These are phyloP conservation scores for Stropharia rugosoannulata DNA, from an alignment of 768 basidiomycete genomes.

Conservation along the genomic window DNA sequence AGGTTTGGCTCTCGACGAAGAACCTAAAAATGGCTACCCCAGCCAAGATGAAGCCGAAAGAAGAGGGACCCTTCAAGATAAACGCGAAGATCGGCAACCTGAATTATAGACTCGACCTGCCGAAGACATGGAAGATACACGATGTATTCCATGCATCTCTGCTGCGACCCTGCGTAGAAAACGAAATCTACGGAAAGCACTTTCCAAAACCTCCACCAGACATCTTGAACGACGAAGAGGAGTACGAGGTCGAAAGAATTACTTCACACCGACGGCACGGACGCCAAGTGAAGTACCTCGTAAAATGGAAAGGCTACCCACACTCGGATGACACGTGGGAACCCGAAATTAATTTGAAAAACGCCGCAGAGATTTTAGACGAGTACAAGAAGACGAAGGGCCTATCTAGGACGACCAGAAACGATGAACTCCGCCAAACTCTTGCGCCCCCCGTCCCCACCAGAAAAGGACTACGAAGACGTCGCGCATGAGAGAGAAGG, in stretches of 20 bases:
- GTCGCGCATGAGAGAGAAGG: too few species aligned
- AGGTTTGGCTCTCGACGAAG: conserved; percentile 25
- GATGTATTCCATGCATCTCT: conserved; percentile 16
- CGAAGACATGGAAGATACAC: conserved; percentile 11
- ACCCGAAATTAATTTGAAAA: neutral
- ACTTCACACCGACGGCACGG: too few species aligned
- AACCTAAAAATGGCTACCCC: conserved; percentile 12
- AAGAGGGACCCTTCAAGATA: conserved; percentile 18
- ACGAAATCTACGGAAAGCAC: conserved; percentile 9
- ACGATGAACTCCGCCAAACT: too few species aligned
- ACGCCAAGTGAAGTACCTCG: too few species aligned
- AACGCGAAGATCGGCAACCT: conserved; percentile 11
- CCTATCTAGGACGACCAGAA: too few species aligned
- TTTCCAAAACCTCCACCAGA: conserved; percentile 8
- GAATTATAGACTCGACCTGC: conserved; percentile 15
- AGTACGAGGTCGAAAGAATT: conserved; percentile 16
- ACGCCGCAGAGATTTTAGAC: neutral
- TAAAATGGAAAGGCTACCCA: conserved; percentile 9
- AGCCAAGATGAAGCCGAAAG: conserved; percentile 11
- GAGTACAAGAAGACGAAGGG: neutral
- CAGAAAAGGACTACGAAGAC: too few species aligned
- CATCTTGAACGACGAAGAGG: conserved; percentile 11
- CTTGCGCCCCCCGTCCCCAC: too few species aligned
- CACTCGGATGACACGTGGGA: conserved; percentile 7
- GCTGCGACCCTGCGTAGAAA: conserved; percentile 13